Conservation (phyloP, 2,329 filamentous ascomycete species). For the Scedosporium minutisporum region DNA sequence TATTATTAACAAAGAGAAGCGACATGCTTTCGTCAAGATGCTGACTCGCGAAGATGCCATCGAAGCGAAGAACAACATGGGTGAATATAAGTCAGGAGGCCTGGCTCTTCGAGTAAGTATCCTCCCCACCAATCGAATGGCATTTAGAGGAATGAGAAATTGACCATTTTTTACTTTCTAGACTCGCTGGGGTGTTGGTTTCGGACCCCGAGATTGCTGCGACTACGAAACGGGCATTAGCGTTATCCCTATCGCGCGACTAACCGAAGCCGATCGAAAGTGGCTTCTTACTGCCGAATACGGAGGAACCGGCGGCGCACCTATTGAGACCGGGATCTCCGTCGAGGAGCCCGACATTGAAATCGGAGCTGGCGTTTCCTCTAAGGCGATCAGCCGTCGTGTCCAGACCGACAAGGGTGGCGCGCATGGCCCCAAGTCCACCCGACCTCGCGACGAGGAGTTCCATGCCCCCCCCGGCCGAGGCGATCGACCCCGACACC, state of each 20-base stretch:
- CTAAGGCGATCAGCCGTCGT: constrained; percentile 67
- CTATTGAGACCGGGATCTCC: constrained; percentile 73
- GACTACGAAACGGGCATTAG: constrained; percentile 90
- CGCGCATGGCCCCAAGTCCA: constrained; percentile 54
- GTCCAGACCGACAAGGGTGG: constrained; percentile 62
- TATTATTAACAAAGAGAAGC: constrained; percentile 96
- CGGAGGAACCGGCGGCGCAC: constrained; percentile 78
- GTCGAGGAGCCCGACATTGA: constrained; percentile 98
- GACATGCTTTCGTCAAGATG: constrained; percentile 99
- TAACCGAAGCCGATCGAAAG: constrained; percentile 93
- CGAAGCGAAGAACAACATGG: constrained; percentile 77
- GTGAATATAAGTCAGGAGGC: constrained; percentile 28
- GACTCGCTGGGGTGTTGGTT: constrained; percentile 96
- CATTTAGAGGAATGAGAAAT: constrained; percentile 9
- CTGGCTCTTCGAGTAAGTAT: constrained; percentile 53
- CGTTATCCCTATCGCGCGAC: constrained; percentile 80
- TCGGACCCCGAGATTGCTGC: constrained; percentile 92
- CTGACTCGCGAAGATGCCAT: constrained; percentile 78
- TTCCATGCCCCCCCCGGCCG: not conserved
- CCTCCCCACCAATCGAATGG: not conserved
- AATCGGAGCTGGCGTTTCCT: constrained; percentile 93
- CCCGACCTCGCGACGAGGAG: constrained; percentile 21
- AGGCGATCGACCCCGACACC: not conserved
- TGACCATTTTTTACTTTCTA: constrained; percentile 21
- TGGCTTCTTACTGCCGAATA: constrained; percentile 94